Conservation (phyloP, 805 yeast genomes). For the Teunomyces panamensis region DNA sequence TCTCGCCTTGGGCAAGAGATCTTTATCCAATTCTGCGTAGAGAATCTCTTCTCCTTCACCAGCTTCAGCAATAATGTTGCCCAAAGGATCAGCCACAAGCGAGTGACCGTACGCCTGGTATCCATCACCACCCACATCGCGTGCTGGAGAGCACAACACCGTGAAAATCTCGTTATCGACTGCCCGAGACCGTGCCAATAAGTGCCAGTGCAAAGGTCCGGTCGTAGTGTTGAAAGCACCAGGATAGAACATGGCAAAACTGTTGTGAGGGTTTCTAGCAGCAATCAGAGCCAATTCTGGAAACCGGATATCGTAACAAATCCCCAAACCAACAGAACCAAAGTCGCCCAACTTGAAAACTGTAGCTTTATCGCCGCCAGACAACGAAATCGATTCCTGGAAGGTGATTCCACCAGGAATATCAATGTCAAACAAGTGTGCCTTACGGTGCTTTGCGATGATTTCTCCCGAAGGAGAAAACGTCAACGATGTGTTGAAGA, state of each 20-base stretch:
- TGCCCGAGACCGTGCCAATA: conserved; percentile 69
- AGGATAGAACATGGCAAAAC: conserved; percentile 78
- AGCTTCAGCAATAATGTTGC: conserved; percentile 43
- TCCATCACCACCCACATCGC: conserved; percentile 53
- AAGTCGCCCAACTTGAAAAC: conserved; percentile 62
- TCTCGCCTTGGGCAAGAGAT: conserved; percentile 39
- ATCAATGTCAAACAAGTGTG: conserved; percentile 87
- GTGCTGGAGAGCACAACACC: conserved; percentile 83
- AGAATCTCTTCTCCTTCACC: conserved; percentile 45
- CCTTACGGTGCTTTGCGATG: conserved; percentile 87
- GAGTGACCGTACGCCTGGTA: conserved; percentile 48
- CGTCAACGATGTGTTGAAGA: conserved; percentile 39
- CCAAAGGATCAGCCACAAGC: conserved; percentile 41
- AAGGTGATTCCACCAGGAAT: conserved; percentile 89
- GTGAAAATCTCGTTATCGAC: conserved; percentile 73
- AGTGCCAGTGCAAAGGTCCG: conserved; percentile 82
- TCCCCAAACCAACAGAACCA: conserved; percentile 81
- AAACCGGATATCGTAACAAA: conserved; percentile 77
- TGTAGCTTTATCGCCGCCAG: conserved; percentile 81
- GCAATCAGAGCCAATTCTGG: conserved; percentile 74
- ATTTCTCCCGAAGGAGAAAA: conserved; percentile 71
- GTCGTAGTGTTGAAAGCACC: conserved; percentile 84
- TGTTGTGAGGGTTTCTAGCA: conserved; percentile 55
- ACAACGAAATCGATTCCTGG: conserved; percentile 71
- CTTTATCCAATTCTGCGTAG: conserved; percentile 40